A percentile compares a stretch with the other conserved stretches of the same genome.
Evolutionary conservation across 2,329 filamentous ascomycete genomes (phyloP).

Genomic region (Fusarium miscanthi): DNA sequence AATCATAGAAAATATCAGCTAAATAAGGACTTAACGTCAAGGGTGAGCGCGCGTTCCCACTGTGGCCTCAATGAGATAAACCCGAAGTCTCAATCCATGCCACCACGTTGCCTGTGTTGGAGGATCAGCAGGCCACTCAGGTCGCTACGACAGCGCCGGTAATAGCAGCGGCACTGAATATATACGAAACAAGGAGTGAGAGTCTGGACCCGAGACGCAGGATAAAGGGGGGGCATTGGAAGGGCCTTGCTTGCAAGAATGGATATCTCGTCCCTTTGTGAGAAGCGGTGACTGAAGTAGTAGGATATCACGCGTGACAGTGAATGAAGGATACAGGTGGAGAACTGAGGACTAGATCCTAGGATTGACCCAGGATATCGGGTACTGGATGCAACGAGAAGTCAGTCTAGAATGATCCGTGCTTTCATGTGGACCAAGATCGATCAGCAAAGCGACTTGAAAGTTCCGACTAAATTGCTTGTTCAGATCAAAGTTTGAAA

Average conservation of each 20-base stretch:
- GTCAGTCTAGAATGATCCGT: neutral
- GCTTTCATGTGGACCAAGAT: neutral
- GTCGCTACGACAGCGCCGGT: neutral
- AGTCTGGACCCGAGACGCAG: neutral
- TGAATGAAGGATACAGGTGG: conserved; percentile 31
- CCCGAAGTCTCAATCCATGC: neutral
- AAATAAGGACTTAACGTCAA: no score
- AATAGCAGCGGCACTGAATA: neutral
- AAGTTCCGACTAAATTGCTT: conserved; percentile 11
- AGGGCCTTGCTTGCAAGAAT: neutral
- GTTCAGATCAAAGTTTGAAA: conserved; percentile 15
- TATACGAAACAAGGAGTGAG: conserved; percentile 6
- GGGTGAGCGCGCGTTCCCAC: neutral
- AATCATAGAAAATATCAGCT: neutral
- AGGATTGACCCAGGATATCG: conserved; percentile 3
- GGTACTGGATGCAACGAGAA: conserved; percentile 3
- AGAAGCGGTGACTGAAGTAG: conserved; percentile 8
- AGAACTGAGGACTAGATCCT: conserved; percentile 1
- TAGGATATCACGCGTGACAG: conserved; percentile 17
- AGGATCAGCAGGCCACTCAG: neutral
- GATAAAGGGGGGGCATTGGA: conserved; percentile 2
- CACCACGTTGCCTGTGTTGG: neutral
- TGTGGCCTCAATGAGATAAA: neutral
- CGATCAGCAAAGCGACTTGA: neutral
- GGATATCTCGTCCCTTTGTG: neutral